A percentile compares a stretch with the other conserved stretches of the same genome.
phyloP scores from a whole-genome alignment of 148 eudicot genomes.

The Camellia lanceoleosa region DNA sequence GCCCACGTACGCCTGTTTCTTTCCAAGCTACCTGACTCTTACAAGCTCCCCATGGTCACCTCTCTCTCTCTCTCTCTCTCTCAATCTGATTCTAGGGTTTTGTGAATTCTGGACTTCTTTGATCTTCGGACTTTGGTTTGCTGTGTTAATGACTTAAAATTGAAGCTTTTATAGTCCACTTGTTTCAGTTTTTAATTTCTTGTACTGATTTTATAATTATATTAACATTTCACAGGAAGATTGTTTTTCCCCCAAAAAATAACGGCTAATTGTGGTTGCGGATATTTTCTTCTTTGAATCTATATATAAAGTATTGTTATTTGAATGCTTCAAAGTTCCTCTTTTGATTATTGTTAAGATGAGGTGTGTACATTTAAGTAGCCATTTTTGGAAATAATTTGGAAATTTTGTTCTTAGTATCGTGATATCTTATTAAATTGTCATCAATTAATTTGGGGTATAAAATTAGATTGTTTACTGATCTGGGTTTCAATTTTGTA shows the following conservation, averaged over 20 bases:
- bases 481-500: conserved; percentile 30
- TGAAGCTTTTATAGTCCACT: too few species aligned
- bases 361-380: not conserved
- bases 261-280: not conserved
- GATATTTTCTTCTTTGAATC: not conserved
- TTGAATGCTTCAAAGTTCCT: not conserved
- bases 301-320: not conserved
- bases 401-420: not conserved
- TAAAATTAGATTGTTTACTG: conserved; percentile 1
- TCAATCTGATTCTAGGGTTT: not conserved
- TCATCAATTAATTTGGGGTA: not conserved
- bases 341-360: not conserved
- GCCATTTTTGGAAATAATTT: not conserved
- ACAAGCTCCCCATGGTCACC: conserved; percentile 61
- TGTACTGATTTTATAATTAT: not conserved
- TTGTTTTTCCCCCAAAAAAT: not conserved
- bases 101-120: not conserved
- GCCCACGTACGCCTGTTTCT: conserved; percentile 42
- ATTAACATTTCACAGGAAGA: not conserved
- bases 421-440: not conserved
- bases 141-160: too few species aligned
- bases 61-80: not conserved
- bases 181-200: not conserved
- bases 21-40: conserved; percentile 51
- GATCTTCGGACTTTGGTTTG: not conserved